These are phyloP conservation scores for Solanum hybrid DNA, from an alignment of 305 asterid species.

Conservation along the genomic window DNA sequence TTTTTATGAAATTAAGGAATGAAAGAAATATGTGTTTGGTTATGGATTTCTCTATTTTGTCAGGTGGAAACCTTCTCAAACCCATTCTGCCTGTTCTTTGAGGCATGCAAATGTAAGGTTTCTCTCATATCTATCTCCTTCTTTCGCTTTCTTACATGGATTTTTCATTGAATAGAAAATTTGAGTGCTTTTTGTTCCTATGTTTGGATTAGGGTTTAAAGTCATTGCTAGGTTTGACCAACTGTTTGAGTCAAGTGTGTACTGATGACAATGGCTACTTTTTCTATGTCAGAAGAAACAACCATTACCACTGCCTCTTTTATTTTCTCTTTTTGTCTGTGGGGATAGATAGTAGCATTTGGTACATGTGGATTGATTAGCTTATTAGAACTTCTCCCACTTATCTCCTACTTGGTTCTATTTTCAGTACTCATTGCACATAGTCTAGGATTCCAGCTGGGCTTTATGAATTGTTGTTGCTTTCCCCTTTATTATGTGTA, in stretches of 20 bases:
- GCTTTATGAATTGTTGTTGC: background rate
- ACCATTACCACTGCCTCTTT: background rate
- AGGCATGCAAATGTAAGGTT: slow-evolving; percentile 11
- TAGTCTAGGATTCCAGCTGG: background rate
- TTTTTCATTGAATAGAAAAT: background rate
- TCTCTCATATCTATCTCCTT: background rate
- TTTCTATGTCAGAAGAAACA: background rate
- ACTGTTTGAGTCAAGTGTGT: background rate
- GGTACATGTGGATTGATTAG: background rate
- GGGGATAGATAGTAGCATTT: background rate
- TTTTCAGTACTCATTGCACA: background rate
- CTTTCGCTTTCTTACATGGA: background rate
- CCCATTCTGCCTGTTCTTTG: background rate
- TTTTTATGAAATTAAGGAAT: background rate
- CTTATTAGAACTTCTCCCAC: background rate
- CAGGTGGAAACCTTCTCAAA: slow-evolving; percentile 11
- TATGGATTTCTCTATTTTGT: background rate
- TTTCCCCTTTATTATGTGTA: background rate
- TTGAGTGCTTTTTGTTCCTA: background rate
- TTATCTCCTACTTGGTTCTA: background rate
- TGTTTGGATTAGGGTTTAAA: background rate
- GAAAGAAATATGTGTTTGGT: background rate
- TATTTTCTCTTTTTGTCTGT: background rate
- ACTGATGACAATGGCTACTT: background rate
- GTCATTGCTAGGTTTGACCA: background rate